These are phyloP conservation scores for Stemphylium beticola DNA, from an alignment of 2,329 filamentous ascomycete genomes.

Conservation along the genomic window DNA sequence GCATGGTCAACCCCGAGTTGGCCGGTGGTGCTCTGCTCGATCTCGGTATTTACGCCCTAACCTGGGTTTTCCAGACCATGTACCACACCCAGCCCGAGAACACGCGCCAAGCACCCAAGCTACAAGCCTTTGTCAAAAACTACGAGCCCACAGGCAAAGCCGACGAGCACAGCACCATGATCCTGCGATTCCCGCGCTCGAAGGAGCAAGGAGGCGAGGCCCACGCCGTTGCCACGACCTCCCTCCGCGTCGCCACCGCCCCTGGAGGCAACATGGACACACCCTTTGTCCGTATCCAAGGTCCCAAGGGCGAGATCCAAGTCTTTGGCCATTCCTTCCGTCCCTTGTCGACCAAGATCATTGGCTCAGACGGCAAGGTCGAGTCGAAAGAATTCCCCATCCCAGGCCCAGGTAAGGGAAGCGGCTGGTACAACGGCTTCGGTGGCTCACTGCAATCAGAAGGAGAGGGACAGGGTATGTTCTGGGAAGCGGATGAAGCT, in stretches of 20 bases:
- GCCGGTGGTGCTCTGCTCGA: conserved; percentile 85
- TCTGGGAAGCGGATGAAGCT: conserved; percentile 84
- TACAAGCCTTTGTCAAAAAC: conserved; percentile 70
- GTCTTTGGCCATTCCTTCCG: conserved; percentile 74
- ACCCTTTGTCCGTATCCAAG: conserved; percentile 79
- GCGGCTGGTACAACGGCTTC: conserved; percentile 57
- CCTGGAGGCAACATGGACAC: conserved; percentile 61
- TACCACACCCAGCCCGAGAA: conserved; percentile 75
- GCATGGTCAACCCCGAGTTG: conserved; percentile 83
- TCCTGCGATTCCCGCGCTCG: conserved; percentile 73
- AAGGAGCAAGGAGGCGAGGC: conserved; percentile 60
- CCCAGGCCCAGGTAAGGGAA: conserved; percentile 56
- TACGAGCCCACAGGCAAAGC: conserved; percentile 75
- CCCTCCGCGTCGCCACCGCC: conserved; percentile 57
- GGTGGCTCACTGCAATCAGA: conserved; percentile 54
- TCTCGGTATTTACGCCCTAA: conserved; percentile 85
- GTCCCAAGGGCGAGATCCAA: conserved; percentile 81
- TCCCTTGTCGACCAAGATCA: conserved; percentile 69
- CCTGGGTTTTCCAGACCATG: conserved; percentile 88
- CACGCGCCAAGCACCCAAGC: conserved; percentile 70
- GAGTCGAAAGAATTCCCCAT: conserved; percentile 56
- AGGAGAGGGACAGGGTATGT: conserved; percentile 79
- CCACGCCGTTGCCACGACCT: conserved; percentile 71
- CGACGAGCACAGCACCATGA: conserved; percentile 79
- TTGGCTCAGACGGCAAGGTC: conserved; percentile 58